Conservation (phyloP, 2,329 filamentous ascomycete genomes). For the Phyllosticta citriasiana region DNA sequence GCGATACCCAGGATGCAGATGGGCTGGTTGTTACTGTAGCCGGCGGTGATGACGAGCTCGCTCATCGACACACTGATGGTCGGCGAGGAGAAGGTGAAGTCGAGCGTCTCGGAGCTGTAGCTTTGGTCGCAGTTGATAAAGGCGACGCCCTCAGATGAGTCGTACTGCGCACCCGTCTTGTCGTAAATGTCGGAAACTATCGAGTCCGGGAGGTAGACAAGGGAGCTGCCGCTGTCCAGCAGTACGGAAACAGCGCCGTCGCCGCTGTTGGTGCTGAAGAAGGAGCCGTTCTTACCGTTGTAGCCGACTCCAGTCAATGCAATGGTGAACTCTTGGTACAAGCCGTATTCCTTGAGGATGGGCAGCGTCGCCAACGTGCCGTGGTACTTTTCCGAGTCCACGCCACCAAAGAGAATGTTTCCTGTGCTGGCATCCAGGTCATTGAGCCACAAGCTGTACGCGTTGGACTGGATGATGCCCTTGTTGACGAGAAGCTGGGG, state of each 20-base stretch:
- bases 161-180: conserved; percentile 32
- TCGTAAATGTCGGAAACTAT: conserved; percentile 39
- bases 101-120: conserved; percentile 39
- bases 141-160: conserved; percentile 32
- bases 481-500: conserved; percentile 54
- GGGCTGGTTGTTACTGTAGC: conserved; percentile 29
- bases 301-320: conserved; percentile 37
- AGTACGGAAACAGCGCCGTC: conserved; percentile 45
- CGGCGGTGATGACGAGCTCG: conserved; percentile 46
- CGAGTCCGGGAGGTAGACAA: conserved; percentile 58
- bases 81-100: conserved; percentile 47
- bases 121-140: conserved; percentile 45
- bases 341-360: conserved; percentile 39
- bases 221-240: conserved; percentile 65
- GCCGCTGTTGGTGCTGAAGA: conserved; percentile 27
- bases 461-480: conserved; percentile 50
- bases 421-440: conserved; percentile 53
- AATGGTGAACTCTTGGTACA: conserved; percentile 46
- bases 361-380: conserved; percentile 54
- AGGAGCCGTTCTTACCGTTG: conserved; percentile 23
- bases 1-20: conserved; percentile 42
- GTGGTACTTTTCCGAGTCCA: conserved; percentile 63
- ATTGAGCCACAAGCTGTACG: conserved; percentile 59
- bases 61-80: conserved; percentile 45
- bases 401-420: conserved; percentile 69